These are phyloP conservation scores for Fusarium mangiferae DNA, from an alignment of 2,329 filamentous ascomycete genomes.

Conservation along the genomic window DNA sequence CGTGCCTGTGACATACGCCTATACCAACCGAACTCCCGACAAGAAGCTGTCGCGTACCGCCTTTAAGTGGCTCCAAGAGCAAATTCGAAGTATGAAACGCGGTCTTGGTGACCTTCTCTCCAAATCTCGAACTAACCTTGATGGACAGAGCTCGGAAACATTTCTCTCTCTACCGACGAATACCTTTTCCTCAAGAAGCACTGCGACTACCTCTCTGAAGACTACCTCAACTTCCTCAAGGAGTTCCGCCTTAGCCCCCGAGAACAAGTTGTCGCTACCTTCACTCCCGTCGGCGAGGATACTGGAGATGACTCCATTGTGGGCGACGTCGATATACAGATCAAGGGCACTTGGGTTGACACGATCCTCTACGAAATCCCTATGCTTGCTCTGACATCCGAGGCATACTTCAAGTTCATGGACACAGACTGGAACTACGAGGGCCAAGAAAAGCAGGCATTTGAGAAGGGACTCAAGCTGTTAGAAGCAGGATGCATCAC, in stretches of 20 bases:
- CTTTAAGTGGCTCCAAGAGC: slow-evolving; percentile 84
- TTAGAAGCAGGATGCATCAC: slow-evolving; percentile 86
- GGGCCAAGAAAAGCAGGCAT: slow-evolving; percentile 86
- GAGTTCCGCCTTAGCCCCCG: slow-evolving; percentile 83
- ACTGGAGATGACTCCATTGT: slow-evolving; percentile 71
- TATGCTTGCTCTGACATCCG: slow-evolving; percentile 87
- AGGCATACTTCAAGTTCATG: slow-evolving; percentile 97
- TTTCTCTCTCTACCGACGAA: slow-evolving; percentile 83
- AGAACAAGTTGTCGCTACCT: slow-evolving; percentile 80
- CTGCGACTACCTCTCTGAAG: slow-evolving; percentile 81
- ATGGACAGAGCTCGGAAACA: slow-evolving; percentile 79
- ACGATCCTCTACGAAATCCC: slow-evolving; percentile 99
- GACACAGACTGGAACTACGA: slow-evolving; percentile 92
- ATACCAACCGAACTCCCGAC: slow-evolving; percentile 93
- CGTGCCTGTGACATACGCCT: slow-evolving; percentile 85
- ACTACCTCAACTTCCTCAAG: slow-evolving; percentile 84
- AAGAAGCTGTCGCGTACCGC: slow-evolving; percentile 89
- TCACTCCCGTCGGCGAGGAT: slow-evolving; percentile 65
- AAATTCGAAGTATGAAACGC: slow-evolving; percentile 76
- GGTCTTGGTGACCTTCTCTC: background rate
- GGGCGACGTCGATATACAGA: slow-evolving; percentile 80
- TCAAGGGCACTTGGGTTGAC: slow-evolving; percentile 88
- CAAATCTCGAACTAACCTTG: slow-evolving; percentile 40
- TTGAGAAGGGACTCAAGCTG: slow-evolving; percentile 80
- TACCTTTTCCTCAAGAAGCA: slow-evolving; percentile 79